These are phyloP conservation scores for Chamaenerion angustifolium DNA, from an alignment of 345 rosid species.

Conservation along the genomic window DNA sequence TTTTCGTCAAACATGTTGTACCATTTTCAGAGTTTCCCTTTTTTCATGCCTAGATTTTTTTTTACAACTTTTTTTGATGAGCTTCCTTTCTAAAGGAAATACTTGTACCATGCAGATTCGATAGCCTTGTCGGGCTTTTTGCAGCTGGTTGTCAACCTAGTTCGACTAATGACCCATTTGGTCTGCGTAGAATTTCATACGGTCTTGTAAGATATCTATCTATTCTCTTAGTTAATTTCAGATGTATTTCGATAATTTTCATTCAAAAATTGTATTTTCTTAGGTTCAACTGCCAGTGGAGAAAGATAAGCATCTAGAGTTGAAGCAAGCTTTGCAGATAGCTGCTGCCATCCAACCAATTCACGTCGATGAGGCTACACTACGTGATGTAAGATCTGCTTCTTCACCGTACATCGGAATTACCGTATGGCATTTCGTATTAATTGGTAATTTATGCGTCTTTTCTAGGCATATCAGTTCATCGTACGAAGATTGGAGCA, in stretches of 20 bases:
- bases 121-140: constrained; percentile 87
- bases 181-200: constrained; percentile 81
- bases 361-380: constrained; percentile 34
- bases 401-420: neutral
- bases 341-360: constrained; percentile 73
- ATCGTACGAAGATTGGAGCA: constrained; percentile 88
- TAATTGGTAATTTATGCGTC: neutral
- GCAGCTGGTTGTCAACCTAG: constrained; percentile 98
- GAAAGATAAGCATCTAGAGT: constrained; percentile 48
- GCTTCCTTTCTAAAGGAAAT: neutral
- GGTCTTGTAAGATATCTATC: constrained; percentile 72
- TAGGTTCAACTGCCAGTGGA: constrained; percentile 90
- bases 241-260: neutral
- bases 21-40: neutral
- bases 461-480: constrained; percentile 51
- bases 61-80: too few relatives aligned
- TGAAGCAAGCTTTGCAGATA: constrained; percentile 44
- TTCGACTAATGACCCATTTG: constrained; percentile 89
- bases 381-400: constrained; percentile 55
- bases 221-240: constrained; percentile 4
- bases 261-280: constrained; percentile 3
- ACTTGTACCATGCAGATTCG: constrained; percentile 38
- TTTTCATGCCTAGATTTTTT: neutral
- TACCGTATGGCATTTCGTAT: neutral
- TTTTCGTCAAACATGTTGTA: too few relatives aligned